Conservation (phyloP, 306 rosid genomes). For the Lathyrus oleraceus region DNA sequence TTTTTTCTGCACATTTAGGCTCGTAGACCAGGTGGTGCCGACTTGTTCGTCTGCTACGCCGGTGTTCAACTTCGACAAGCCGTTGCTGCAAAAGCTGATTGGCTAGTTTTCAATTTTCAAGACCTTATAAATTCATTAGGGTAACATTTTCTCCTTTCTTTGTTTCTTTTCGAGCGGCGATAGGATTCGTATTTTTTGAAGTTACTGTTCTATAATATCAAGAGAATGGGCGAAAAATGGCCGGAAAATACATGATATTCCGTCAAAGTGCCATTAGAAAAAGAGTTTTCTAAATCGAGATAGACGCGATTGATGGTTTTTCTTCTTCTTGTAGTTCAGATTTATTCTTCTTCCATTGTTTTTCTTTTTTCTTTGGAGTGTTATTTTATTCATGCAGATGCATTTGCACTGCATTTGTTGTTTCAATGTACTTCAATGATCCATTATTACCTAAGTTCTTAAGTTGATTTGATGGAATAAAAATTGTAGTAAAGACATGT, state of each 20-base stretch:
- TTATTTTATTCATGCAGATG: slow-evolving; percentile 2
- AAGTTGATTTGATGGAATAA: not conserved
- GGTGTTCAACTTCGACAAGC: slow-evolving; percentile 85
- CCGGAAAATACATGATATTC: not conserved
- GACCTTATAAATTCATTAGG: slow-evolving; percentile 59
- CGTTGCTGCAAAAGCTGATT: slow-evolving; percentile 86
- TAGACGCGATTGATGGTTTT: not conserved
- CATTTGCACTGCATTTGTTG: not conserved
- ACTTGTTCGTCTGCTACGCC: slow-evolving; percentile 80
- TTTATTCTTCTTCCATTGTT: not conserved
- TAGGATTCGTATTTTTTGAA: not conserved
- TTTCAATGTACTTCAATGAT: not conserved
- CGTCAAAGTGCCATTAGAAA: not conserved
- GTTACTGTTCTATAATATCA: slow-evolving; percentile 13
- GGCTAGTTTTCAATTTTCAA: slow-evolving; percentile 66
- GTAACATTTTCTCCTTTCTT: not conserved
- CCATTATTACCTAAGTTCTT: not conserved
- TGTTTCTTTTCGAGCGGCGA: not conserved
- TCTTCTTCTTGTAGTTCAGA: not conserved
- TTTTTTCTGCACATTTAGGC: slow-evolving; percentile 50
- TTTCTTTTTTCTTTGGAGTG: not conserved
- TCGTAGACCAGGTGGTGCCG: slow-evolving; percentile 86
- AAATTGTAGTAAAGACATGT: no score
- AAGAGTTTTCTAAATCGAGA: not conserved
- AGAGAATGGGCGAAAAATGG: not conserved